Percentiles rank a stretch among this genome's conserved stretches.
Evolutionary conservation across 106 monocot species (phyloP).

Genomic region (Dendrobium officinale): DNA sequence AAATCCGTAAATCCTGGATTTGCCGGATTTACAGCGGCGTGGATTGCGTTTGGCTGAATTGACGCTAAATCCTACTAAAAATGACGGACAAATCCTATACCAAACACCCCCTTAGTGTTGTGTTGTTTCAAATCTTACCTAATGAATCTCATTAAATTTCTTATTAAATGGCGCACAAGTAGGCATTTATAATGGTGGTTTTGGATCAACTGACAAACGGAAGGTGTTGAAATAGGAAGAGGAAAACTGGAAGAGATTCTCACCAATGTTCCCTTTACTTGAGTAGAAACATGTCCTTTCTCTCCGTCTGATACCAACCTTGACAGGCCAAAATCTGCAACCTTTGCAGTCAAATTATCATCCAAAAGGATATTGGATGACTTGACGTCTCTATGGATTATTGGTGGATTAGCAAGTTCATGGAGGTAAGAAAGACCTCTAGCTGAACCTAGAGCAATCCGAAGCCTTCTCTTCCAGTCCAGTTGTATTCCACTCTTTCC

Average conservation of each 20-base stretch:
- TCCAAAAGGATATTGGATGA: conserved; percentile 34
- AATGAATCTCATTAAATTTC: neutral
- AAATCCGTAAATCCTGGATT: too few relatives aligned
- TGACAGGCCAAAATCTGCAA: conserved; percentile 39
- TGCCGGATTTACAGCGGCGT: too few relatives aligned
- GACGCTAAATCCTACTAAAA: too few relatives aligned
- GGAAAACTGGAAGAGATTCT: neutral
- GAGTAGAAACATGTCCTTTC: conserved; percentile 16
- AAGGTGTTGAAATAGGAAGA: too few relatives aligned
- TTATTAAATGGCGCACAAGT: neutral
- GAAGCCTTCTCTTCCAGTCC: conserved; percentile 32
- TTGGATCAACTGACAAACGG: neutral
- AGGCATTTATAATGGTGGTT: neutral
- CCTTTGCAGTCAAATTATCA: conserved; percentile 28
- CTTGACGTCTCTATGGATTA: conserved; percentile 34
- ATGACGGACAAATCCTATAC: too few relatives aligned
- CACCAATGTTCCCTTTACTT: conserved; percentile 36
- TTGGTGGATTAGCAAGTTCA: conserved; percentile 33
- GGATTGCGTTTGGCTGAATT: too few relatives aligned
- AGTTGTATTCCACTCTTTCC: conserved; percentile 12
- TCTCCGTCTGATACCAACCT: neutral
- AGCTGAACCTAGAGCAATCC: conserved; percentile 22
- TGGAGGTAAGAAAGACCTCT: conserved; percentile 30
- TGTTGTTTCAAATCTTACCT: too few relatives aligned
- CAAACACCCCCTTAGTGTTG: too few relatives aligned